Evolutionary conservation across 2,329 filamentous ascomycete species (phyloP), one percentile per base, ranked within the genome.

Genomic region (Xylaria sp.): DNA sequence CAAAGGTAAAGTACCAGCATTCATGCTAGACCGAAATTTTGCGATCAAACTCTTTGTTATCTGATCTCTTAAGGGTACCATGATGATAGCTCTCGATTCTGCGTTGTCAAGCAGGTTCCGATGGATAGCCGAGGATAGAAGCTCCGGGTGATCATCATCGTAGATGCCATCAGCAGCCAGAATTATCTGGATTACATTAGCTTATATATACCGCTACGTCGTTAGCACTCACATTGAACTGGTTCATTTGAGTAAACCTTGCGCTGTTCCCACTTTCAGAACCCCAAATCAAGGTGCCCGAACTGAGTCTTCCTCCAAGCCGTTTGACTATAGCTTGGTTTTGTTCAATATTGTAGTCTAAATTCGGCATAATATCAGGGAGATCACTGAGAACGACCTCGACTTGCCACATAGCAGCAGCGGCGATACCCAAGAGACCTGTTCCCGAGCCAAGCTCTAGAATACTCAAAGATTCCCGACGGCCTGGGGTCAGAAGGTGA

Each of bases 401-500:
- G 0, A 86, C 85, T 51, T 83, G 83, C 83, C 92, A 92, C 28
- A 93, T 83, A 15, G 88, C 89, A 7, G 94, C 93, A 28, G 94
- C 93, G 1, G 94, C 92, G 51, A 98, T 83, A 0, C 96, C 96
- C 10, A 97, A 87, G n/a, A 99, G 86, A 0, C 95, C 95, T 0
- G 95, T 98, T 0, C 96, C 95, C 0, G 95, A 90, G 4, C 95
- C 96, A 1, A 98, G 86, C 78, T 98, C 95, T 9, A 98, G 84
- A 0, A 89, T 82, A 4, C 77, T 72, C 17, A 81, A 75, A 4
- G 75, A 68, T 15, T 70, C 69, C 26, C 59, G 68, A 51, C 77
- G 70, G 53, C 77, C 74, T 9, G 79, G 69, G 13, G 77, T 77
- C 17, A 89, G 80, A 7, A 87, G 73, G 51, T 83, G 80, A 38